Conservation (phyloP, 495 filamentous ascomycete genomes). For the Talaromyces proteolyticus region DNA sequence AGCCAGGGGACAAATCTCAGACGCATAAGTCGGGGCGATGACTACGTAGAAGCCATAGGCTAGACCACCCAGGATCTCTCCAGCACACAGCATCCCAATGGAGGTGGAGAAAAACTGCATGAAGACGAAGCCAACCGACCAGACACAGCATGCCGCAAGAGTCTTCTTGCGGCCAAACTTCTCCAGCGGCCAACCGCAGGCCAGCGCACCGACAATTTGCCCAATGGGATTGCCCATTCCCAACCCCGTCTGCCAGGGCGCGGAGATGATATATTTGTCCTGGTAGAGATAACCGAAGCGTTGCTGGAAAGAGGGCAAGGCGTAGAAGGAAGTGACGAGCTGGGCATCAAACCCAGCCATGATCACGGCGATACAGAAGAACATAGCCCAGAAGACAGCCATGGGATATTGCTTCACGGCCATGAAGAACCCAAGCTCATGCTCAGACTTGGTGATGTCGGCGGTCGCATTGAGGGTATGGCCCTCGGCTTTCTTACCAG, state of each 20-base stretch:
- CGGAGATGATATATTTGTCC: slow-evolving; percentile 34
- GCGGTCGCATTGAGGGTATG: too few species aligned
- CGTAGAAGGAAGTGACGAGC: too few species aligned
- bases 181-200: slow-evolving; percentile 37
- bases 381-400: too few species aligned
- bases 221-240: slow-evolving; percentile 42
- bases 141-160: slow-evolving; percentile 54
- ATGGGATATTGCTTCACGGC: too few species aligned
- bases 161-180: slow-evolving; percentile 44
- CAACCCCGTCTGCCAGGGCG: slow-evolving; percentile 61
- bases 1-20: slow-evolving; percentile 40
- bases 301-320: too few species aligned
- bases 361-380: too few species aligned
- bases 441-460: too few species aligned
- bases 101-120: slow-evolving; percentile 22
- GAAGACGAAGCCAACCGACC: slow-evolving; percentile 24
- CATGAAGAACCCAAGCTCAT: too few species aligned
- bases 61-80: slow-evolving; percentile 12
- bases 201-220: slow-evolving; percentile 20
- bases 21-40: slow-evolving; percentile 42
- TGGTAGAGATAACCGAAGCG: slow-evolving; percentile 20
- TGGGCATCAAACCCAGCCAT: too few species aligned
- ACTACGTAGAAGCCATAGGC: slow-evolving; percentile 41
- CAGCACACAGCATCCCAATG: too few species aligned
- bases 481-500: too few species aligned